These are phyloP conservation scores for Malassezia sp. DNA, from an alignment of 1,284 basidiomycete genomes.

Conservation along the genomic window DNA sequence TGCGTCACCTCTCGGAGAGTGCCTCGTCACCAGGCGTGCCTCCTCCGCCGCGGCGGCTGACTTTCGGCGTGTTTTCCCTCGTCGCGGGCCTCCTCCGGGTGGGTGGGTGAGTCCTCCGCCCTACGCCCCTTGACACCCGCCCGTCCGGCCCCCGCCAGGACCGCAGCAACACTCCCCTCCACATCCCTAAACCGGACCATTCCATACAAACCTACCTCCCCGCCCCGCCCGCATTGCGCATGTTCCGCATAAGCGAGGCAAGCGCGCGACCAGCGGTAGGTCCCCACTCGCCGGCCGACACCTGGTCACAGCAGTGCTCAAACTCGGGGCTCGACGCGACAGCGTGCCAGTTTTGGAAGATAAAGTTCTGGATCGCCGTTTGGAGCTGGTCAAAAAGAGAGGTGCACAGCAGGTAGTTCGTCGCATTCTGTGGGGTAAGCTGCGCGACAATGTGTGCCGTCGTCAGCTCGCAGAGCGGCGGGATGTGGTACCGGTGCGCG, in stretches of 20 bases:
- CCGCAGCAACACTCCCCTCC: no score
- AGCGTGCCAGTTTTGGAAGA: constrained; percentile 33
- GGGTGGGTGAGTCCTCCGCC: no score
- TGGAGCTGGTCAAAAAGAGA: constrained; percentile 33
- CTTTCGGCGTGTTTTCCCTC: no score
- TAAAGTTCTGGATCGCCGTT: constrained; percentile 30
- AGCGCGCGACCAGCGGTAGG: constrained; percentile 10
- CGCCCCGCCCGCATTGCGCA: no score
- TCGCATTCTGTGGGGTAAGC: constrained; percentile 61
- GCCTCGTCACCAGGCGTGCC: no score
- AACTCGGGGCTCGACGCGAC: constrained; percentile 33
- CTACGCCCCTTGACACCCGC: no score
- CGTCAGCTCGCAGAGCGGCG: constrained; percentile 57
- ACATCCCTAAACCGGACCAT: no score
- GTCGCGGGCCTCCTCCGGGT: no score
- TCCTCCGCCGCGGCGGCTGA: no score
- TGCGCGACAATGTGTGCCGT: constrained; percentile 64
- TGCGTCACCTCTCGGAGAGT: no score
- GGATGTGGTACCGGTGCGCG: constrained; percentile 66
- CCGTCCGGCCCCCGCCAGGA: no score
- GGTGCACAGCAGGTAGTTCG: constrained; percentile 58
- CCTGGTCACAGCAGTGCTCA: constrained; percentile 40
- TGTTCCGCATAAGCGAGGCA: constrained; percentile 13
- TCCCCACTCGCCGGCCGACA: constrained; percentile 27
- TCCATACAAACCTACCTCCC: no score